A percentile compares a stretch with the other conserved stretches of the same genome.
phyloP scores from a whole-genome alignment of 306 rosid species.

The Inga leiocalycina region DNA sequence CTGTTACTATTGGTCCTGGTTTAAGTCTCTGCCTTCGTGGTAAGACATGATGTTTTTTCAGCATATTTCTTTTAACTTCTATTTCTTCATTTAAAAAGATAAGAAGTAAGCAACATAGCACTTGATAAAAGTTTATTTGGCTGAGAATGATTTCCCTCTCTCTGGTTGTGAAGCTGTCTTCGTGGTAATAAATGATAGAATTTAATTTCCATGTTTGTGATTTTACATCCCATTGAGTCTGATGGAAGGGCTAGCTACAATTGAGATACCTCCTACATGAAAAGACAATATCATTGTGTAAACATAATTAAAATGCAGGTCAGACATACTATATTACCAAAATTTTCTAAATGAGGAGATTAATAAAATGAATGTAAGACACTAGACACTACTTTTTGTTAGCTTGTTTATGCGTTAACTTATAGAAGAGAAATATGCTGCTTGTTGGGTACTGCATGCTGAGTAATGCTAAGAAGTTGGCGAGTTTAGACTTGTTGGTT shows the following conservation, averaged over 20 bases:
- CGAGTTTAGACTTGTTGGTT: not conserved
- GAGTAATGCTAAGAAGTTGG: constrained; percentile 19
- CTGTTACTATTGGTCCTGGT: constrained; percentile 98
- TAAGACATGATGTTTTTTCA: constrained; percentile 39
- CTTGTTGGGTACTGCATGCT: constrained; percentile 13
- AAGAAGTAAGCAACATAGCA: constrained; percentile 29
- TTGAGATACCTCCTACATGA: not conserved
- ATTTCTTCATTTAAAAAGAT: not conserved
- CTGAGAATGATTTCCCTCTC: constrained; percentile 62
- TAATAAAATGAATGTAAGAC: constrained; percentile 7
- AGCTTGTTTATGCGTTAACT: not conserved
- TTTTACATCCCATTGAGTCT: not conserved
- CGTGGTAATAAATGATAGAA: constrained; percentile 56
- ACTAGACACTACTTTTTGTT: constrained; percentile 8
- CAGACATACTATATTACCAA: constrained; percentile 16
- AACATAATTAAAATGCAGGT: not conserved
- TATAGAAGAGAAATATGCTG: constrained; percentile 1
- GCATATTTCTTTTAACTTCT: not conserved
- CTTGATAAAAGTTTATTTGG: constrained; percentile 68
- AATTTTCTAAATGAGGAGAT: constrained; percentile 4
- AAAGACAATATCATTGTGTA: constrained; percentile 17
- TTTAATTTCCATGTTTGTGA: not conserved
- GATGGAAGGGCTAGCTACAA: not conserved
- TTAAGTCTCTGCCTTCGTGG: constrained; percentile 98
- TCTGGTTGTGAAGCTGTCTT: constrained; percentile 90